Conservation (phyloP, 192 early-diverging fungal genomes). For the Bifiguratus adelaidae region DNA sequence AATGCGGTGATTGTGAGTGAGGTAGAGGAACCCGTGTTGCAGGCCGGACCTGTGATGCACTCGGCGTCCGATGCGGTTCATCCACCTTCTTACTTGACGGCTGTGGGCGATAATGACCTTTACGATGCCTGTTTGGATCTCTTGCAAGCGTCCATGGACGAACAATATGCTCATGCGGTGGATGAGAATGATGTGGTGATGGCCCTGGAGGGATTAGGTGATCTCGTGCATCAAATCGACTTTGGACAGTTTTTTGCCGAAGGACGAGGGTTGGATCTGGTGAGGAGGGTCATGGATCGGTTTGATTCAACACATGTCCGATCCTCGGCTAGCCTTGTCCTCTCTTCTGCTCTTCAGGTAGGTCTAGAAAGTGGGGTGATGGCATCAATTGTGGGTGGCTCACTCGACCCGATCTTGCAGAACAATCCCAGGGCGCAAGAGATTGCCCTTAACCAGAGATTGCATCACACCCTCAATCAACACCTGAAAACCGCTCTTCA, state of each 20-base stretch:
- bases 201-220: conserved; percentile 38
- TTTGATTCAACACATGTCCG: conserved; percentile 12
- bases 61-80: too few relatives aligned
- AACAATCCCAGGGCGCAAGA: neutral
- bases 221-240: conserved; percentile 43
- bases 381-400: neutral
- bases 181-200: conserved; percentile 7
- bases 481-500: too few relatives aligned
- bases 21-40: conserved; percentile 15
- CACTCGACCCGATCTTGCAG: neutral
- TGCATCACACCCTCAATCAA: too few relatives aligned
- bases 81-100: neutral
- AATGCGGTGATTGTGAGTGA: conserved; percentile 18
- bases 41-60: too few relatives aligned
- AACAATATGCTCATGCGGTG: too few relatives aligned
- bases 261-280: conserved; percentile 11
- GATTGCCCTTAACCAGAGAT: too few relatives aligned
- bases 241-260: conserved; percentile 36
- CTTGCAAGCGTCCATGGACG: neutral
- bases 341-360: conserved; percentile 46
- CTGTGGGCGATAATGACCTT: conserved; percentile 11
- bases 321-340: conserved; percentile 28
- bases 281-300: conserved; percentile 27
- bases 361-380: neutral
- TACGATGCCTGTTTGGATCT: conserved; percentile 19